phyloP scores from a whole-genome alignment of 1,139 yeast species.

The Candida smagusa region DNA sequence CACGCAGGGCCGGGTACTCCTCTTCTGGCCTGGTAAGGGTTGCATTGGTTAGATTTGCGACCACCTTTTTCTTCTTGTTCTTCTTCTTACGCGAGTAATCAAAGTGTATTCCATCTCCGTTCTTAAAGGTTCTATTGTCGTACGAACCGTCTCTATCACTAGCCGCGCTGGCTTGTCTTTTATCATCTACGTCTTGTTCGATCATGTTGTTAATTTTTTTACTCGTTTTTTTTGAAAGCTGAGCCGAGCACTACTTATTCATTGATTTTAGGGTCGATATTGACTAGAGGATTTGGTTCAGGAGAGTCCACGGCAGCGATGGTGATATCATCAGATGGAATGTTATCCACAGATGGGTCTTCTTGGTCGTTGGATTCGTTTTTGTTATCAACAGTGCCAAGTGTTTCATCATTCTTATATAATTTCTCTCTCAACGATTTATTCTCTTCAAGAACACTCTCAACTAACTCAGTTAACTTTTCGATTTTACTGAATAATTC shows the following conservation, averaged over 20 bases:
- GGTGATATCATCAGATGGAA: not conserved
- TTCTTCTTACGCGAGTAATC: slow-evolving; percentile 24
- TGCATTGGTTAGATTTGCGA: slow-evolving; percentile 26
- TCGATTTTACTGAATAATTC: slow-evolving; percentile 52
- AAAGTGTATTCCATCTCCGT: slow-evolving; percentile 7
- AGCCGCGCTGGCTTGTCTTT: not conserved
- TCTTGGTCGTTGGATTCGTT: not conserved
- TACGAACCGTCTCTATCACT: slow-evolving; percentile 10
- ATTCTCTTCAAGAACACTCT: slow-evolving; percentile 42
- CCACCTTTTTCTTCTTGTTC: slow-evolving; percentile 10
- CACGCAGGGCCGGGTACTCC: slow-evolving; percentile 70
- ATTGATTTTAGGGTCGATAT: slow-evolving; percentile 4
- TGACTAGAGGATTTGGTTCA: slow-evolving; percentile 4
- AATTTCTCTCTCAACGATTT: slow-evolving; percentile 23
- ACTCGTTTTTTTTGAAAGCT: not conserved
- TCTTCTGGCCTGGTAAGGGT: slow-evolving; percentile 54
- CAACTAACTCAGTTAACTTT: slow-evolving; percentile 40
- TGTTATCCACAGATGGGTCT: not conserved
- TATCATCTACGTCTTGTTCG: not conserved
- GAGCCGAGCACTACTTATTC: not conserved
- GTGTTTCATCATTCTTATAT: too few relatives aligned
- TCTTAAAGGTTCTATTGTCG: slow-evolving; percentile 34
- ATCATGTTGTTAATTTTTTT: slow-evolving; percentile 1
- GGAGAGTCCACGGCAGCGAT: slow-evolving; percentile 1
- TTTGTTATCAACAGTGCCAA: not conserved